phyloP scores from a whole-genome alignment of 495 filamentous ascomycete genomes.

The Annulohypoxylon moriforme region DNA sequence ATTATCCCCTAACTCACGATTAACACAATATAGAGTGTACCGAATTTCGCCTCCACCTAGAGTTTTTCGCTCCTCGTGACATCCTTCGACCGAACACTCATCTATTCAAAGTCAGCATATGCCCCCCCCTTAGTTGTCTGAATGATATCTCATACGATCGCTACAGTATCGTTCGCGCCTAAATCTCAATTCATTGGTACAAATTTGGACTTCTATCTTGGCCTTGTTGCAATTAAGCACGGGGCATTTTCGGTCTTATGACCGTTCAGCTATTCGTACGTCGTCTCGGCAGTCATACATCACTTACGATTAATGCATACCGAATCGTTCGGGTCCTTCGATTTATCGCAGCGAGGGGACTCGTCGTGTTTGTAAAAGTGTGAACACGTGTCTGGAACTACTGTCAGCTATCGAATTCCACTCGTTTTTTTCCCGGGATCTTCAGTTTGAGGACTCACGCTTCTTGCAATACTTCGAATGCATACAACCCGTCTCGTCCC shows the following conservation, averaged over 20 bases:
- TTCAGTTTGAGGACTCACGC: slow-evolving; percentile 15
- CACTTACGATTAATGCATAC: slow-evolving; percentile 32
- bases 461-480: slow-evolving; percentile 27
- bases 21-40: slow-evolving; percentile 45
- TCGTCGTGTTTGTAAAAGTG: slow-evolving; percentile 7
- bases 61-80: neutral
- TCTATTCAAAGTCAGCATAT: slow-evolving; percentile 23
- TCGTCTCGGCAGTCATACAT: neutral
- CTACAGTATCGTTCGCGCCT: slow-evolving; percentile 36
- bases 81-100: slow-evolving; percentile 1
- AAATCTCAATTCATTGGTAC: slow-evolving; percentile 40
- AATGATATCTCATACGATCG: slow-evolving; percentile 33
- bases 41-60: neutral
- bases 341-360: slow-evolving; percentile 4
- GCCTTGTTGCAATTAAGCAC: neutral
- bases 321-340: slow-evolving; percentile 18
- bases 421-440: neutral
- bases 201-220: slow-evolving; percentile 34
- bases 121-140: neutral
- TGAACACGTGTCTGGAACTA: slow-evolving; percentile 26
- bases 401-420: neutral
- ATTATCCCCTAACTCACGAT: slow-evolving; percentile 37
- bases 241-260: slow-evolving; percentile 24
- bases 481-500: neutral
- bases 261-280: neutral